Base-by-base conservation (phyloP, 164 flowering plant species). In the Dillenia suffruticosa region DNA sequence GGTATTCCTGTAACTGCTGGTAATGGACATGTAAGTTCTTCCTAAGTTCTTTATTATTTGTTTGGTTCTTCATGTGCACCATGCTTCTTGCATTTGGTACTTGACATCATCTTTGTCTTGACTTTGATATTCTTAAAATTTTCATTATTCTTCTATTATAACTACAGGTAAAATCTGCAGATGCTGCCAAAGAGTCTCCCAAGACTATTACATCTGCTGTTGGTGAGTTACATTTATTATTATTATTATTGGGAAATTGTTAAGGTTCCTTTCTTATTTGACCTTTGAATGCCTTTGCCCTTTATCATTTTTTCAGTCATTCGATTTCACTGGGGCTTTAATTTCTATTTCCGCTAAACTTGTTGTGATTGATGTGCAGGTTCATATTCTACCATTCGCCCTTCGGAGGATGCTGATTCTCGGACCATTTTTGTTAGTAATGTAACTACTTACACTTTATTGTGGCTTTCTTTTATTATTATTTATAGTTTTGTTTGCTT, bases 361-460 rank as follows among this genome's bases (percentile, higher is more conserved):
- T 32, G 2, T 26, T 26, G 40, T 32, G 40, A 32, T 32, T 32
- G 40, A 32, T 64, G 24, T 75, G 70, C 87, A 93, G 98, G 84
- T 69, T 53, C 76, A 58, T 68, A 62, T 74, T 65, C 85, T 43
- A 65, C 73, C 54, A 76, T 73, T 59, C 89, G 74, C 63, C 81
- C 90, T 44, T 58, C 69, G 24, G 97, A 89, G 54, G 97, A 89
- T 82, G 86, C 86, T 62, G 89, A 88, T 71, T 81, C 89, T 51
- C 83, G 99, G 51, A 88, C 96, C 51, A 73, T 94, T 48, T 92
- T 88, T 71, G 86, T 92, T 49, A 94, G 67, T 77, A 94, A 94
- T 79, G 99, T 94, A 86, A 75, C 40, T 46, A 26, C 63, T 63
- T 6, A 46, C 0, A 15, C 54, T 52, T 9, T 53, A 26, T 7